phyloP scores from a whole-genome alignment of 225 moss, liverwort and hornwort species.

The Sphagnum tenellum region DNA sequence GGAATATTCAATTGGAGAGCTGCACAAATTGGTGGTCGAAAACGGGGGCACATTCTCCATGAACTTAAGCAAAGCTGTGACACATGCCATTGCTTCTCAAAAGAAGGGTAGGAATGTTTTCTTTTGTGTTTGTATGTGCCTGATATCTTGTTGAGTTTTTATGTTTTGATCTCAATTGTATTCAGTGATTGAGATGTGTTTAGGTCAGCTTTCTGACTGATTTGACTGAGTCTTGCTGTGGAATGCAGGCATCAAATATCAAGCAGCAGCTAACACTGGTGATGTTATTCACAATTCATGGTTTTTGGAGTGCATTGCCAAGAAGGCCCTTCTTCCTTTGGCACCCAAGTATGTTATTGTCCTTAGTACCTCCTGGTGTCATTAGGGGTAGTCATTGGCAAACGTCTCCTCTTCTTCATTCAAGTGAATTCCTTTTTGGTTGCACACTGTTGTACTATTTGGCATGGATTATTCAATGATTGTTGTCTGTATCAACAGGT shows the following conservation, averaged over 20 bases:
- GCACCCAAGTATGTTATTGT: conserved; percentile 54
- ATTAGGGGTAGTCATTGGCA: no score
- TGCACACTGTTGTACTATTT: no score
- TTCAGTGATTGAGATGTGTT: no score
- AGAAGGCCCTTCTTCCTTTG: conserved; percentile 49
- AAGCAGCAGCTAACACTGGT: conserved; percentile 58
- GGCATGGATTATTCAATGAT: no score
- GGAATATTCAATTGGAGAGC: conserved; percentile 51
- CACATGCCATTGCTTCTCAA: conserved; percentile 67
- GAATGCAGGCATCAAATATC: conserved; percentile 65
- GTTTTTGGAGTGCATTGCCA: conserved; percentile 57
- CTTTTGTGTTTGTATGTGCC: no score
- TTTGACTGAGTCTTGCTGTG: no score
- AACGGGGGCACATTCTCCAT: conserved; percentile 87
- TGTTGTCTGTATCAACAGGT: conserved; percentile 18
- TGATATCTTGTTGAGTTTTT: no score
- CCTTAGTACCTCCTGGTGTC: no score
- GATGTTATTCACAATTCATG: conserved; percentile 80
- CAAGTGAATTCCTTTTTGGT: no score
- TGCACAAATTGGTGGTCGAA: conserved; percentile 79
- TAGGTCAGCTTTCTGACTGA: no score
- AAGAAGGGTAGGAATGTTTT: conserved; percentile 43
- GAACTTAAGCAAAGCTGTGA: conserved; percentile 62
- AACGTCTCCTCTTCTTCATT: no score
- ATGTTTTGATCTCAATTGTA: no score